Percentiles rank a stretch among this genome's conserved stretches.
These are phyloP conservation scores for Inga oerstediana DNA, from an alignment of 306 rosid species.

Conservation along the genomic window DNA sequence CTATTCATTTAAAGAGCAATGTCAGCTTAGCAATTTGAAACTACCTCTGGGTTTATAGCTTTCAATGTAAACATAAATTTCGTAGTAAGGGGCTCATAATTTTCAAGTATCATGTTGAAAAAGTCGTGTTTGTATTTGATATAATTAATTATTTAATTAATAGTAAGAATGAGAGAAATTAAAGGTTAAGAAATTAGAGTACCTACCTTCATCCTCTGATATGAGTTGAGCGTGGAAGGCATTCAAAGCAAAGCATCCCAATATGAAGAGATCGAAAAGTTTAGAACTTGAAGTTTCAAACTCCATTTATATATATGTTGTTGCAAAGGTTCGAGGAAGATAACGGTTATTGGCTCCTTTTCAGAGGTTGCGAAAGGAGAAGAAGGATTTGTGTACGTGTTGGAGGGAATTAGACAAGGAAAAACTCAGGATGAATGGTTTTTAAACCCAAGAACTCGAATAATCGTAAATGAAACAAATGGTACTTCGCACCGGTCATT, in stretches of 20 bases:
- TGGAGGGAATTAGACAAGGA: neutral
- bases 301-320: slow-evolving; percentile 36
- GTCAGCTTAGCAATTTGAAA: neutral
- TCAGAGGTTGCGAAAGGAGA: too few species aligned
- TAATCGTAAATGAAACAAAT: too few species aligned
- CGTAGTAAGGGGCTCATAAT: slow-evolving; percentile 39
- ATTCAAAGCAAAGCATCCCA: slow-evolving; percentile 41
- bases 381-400: too few species aligned
- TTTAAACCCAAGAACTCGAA: neutral
- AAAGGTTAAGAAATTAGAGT: neutral
- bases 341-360: neutral
- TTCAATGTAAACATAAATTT: too few species aligned
- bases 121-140: too few species aligned
- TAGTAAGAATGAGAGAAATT: neutral
- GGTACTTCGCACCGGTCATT: neutral
- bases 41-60: neutral
- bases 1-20: too few species aligned
- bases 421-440: neutral
- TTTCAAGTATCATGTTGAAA: slow-evolving; percentile 20
- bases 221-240: slow-evolving; percentile 57
- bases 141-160: neutral
- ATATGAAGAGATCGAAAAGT: slow-evolving; percentile 27
- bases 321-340: neutral
- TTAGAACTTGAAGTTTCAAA: slow-evolving; percentile 33
- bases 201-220: slow-evolving; percentile 65